Conservation (phyloP, 2,329 filamentous ascomycete genomes). For the Fusarium acutatum region DNA sequence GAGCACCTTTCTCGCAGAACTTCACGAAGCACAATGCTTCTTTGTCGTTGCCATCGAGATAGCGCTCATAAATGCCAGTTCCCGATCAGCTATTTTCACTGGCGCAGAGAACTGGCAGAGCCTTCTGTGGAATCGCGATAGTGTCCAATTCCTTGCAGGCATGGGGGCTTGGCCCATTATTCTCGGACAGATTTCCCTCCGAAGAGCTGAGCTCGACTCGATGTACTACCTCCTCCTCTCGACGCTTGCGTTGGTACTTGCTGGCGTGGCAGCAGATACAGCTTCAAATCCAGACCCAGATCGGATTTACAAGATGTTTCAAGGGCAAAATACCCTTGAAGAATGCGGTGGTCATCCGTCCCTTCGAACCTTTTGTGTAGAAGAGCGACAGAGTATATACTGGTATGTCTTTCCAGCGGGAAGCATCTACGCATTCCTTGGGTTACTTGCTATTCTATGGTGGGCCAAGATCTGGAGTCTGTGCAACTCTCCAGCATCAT, state of each 20-base stretch:
- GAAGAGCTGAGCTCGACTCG: not conserved
- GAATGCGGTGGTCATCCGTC: conserved; percentile 8
- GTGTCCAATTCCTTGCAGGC: not conserved
- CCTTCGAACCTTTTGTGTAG: conserved; percentile 7
- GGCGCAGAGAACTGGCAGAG: conserved; percentile 5
- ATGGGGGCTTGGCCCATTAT: conserved; percentile 15
- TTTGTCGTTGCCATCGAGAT: conserved; percentile 6
- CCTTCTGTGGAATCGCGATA: not conserved
- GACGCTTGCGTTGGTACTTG: not conserved
- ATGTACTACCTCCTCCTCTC: conserved; percentile 2
- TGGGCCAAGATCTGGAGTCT: not conserved
- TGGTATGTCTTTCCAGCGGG: conserved; percentile 1
- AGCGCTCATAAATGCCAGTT: not conserved
- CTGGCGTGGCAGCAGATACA: not conserved
- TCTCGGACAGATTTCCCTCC: not conserved
- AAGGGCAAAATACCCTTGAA: not conserved
- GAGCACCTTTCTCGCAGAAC: conserved; percentile 9
- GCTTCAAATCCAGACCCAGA: not conserved
- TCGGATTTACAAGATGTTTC: not conserved
- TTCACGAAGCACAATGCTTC: conserved; percentile 25
- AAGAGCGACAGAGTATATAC: not conserved
- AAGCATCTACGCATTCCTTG: not conserved
- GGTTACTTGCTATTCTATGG: not conserved
- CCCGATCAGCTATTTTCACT: not conserved
- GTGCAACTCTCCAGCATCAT: not conserved